Base-by-base conservation (phyloP, 2,329 filamentous ascomycete genomes). In the Stenocarpella maydis region DNA sequence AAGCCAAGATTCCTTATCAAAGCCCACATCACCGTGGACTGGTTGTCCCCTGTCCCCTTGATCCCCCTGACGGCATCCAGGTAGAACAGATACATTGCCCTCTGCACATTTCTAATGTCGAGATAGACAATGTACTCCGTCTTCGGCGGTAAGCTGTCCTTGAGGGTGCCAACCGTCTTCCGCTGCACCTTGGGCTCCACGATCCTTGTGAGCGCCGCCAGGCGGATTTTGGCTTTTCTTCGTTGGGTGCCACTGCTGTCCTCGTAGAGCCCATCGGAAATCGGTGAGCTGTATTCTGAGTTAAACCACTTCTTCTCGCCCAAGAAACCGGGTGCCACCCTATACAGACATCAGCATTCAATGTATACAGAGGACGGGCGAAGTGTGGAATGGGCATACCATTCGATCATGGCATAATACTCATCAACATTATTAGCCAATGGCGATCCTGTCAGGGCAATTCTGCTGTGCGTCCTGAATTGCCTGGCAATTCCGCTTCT, bases 391-490 rank as follows among this genome's bases (percentile, higher is more conserved):
- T 7, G 21, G 3, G 21, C 55, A 21, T 60, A 60, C 55, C 94
- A 97, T 72, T 95, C 87, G 69, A 97, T 91, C 88, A 97, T 93
- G n/a, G 90, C 82, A 76, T 91, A 94, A 76, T 97, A 97, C 74
- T 98, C 95, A 34, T 87, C 82, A 0, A 97, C 88, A 64, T 93
- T 92, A 76, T 97, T 98, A 5, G 92, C 90, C 64, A 98, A 82
- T 0, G 95, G 95, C 0, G 94, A 95, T 0, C 94, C 95, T 0
- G 94, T 97, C 71, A 98, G 83, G 7, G 94, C 95, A 72, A 98
- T 92, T 14, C 94, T 89, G 70, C 86, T 90, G 66, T 82, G 87
- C 0, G 94, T 92, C 70, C 78, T 83, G 76, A 98, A 91, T 14
- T 82, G 78, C 1, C 82, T 81, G 24, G 90, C 87, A 7, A 87